Conservation (phyloP, 2,329 filamentous ascomycete genomes). For the Tympanopsis confertula region DNA sequence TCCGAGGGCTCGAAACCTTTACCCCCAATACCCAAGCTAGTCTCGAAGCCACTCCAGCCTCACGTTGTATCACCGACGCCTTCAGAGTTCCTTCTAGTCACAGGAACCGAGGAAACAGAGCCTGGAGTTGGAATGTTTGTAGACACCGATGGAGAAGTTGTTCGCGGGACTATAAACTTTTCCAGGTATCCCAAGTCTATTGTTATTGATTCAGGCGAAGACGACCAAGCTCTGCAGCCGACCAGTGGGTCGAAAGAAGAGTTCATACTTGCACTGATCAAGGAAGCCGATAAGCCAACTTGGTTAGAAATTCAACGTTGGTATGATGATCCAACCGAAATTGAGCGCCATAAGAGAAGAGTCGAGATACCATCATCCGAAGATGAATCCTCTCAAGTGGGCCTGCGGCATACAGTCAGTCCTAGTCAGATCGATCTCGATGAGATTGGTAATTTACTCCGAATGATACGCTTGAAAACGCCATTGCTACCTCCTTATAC, state of each 20-base stretch:
- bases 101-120: slow-evolving; percentile 73
- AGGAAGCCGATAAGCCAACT: slow-evolving; percentile 74
- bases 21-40: background rate
- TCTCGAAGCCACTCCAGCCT: slow-evolving; percentile 50
- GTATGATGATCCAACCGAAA: background rate
- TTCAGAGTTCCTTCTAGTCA: slow-evolving; percentile 85
- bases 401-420: background rate
- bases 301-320: slow-evolving; percentile 51
- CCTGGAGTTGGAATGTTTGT: slow-evolving; percentile 96
- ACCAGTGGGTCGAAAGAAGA: background rate
- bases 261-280: slow-evolving; percentile 31
- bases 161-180: slow-evolving; percentile 85
- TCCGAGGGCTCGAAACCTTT: background rate
- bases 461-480: slow-evolving; percentile 30
- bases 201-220: slow-evolving; percentile 57
- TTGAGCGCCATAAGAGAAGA: background rate
- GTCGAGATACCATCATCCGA: background rate
- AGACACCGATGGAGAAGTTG: slow-evolving; percentile 78
- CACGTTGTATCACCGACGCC: slow-evolving; percentile 79
- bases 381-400: background rate
- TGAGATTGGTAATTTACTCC: slow-evolving; percentile 45
- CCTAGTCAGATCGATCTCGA: slow-evolving; percentile 7
- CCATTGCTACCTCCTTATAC: slow-evolving; percentile 32
- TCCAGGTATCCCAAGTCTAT: slow-evolving; percentile 74
- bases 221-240: slow-evolving; percentile 25